Conservation (phyloP, 805 yeast species). For the Barnettozyma wickerhamii region DNA sequence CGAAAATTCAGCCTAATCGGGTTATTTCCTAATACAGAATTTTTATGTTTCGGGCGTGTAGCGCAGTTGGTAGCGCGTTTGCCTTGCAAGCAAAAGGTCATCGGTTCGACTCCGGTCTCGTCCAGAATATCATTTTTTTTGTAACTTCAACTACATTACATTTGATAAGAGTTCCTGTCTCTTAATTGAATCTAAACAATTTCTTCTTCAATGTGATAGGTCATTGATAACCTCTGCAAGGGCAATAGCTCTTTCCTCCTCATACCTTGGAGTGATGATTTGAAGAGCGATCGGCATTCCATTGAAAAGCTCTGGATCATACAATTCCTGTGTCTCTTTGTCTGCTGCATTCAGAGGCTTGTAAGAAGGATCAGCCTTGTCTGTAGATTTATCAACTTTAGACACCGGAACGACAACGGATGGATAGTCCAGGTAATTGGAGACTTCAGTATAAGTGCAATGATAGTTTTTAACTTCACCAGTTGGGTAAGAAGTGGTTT, state of each 20-base stretch:
- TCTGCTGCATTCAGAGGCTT: slow-evolving; percentile 28
- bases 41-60: slow-evolving; percentile 42
- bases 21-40: not conserved
- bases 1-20: not conserved
- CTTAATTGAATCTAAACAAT: not conserved
- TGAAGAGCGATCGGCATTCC: slow-evolving; percentile 57
- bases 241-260: slow-evolving; percentile 42
- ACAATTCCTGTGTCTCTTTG: slow-evolving; percentile 31
- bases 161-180: not conserved
- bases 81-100: slow-evolving; percentile 61
- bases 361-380: slow-evolving; percentile 20
- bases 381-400: slow-evolving; percentile 33
- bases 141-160: not conserved
- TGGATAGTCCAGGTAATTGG: slow-evolving; percentile 38
- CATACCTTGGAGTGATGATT: slow-evolving; percentile 47
- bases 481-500: slow-evolving; percentile 34
- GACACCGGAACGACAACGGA: slow-evolving; percentile 42
- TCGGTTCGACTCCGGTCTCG: slow-evolving; percentile 59
- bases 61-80: slow-evolving; percentile 63
- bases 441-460: slow-evolving; percentile 39
- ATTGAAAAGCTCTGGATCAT: slow-evolving; percentile 42
- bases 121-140: slow-evolving; percentile 30
- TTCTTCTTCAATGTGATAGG: not conserved
- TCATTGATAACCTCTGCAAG: slow-evolving; percentile 9
- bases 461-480: slow-evolving; percentile 36